Base-by-base conservation (phyloP, 2,329 filamentous ascomycete species). In the Chalara sp. region DNA sequence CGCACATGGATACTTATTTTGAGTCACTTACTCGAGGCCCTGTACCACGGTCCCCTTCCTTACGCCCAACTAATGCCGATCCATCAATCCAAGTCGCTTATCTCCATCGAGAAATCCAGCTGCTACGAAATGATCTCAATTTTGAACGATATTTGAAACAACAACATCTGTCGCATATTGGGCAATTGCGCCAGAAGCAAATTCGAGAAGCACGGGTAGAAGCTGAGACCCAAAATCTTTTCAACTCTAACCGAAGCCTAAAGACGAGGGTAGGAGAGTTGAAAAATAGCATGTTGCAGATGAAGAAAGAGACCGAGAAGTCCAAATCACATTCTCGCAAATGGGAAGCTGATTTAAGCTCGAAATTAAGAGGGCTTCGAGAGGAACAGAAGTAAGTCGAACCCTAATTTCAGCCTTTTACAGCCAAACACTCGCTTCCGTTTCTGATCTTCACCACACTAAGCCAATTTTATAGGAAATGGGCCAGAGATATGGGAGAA, bases 111-210 rank as follows among this genome's bases (percentile, higher is more conserved):
- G 84, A 90, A 59, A 79, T 89, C n/a, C 78, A 89, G 48, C 70
- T 91, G 2, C 68, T 93, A 8, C 82, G 85, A 43, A 93, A 91
- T 55, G 87, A 93, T 59, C 73, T 93, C 42, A 87, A 86, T 57
- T 93, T 92, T 61, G 89, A 93, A 65, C 78, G 86, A 30, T 92
- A 89, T 66, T 76, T 92, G 61, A 92, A 91, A 64, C 81, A 89
- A 56, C 88, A 93, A 61, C 88, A 92, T 65, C 80, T 91, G 57
- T 80, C 84, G 2, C 87, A 92, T 53, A 91, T 93, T 63, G 87
- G 87, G 1, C 86, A 89, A 61, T 70, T 93, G 41, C 84, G 87
- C 58, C 77, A 86, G 11, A 83, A 83, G 55, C 84, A 89, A 52
- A 81, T 92, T 56, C 80, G 80, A 56, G 86, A 91, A 65, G 86